Percentiles rank a stretch among this genome's conserved stretches.
Evolutionary conservation across 192 early-diverging fungal genomes (phyloP).

Genomic region (Rhizoclosmatium globosum): DNA sequence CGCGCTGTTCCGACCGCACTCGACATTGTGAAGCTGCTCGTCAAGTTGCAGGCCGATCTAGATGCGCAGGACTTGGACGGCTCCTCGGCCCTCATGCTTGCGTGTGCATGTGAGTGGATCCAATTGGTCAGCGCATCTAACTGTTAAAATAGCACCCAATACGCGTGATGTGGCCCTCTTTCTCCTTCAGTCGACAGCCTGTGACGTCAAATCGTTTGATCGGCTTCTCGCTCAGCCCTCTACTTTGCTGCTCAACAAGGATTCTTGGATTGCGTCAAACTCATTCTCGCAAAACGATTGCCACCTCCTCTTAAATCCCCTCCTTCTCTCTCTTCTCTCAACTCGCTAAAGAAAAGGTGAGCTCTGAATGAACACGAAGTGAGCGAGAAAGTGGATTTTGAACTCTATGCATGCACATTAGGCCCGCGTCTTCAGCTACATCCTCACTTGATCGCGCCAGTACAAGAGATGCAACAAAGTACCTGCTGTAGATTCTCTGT

Average conservation of each 20-base stretch:
- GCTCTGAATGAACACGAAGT: background rate
- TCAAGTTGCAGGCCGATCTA: slow-evolving; percentile 9
- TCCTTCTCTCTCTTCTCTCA: background rate
- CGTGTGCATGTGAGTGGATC: background rate
- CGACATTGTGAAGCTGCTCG: slow-evolving; percentile 1
- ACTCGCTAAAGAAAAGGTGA: background rate
- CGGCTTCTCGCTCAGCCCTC: background rate
- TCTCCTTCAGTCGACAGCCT: background rate
- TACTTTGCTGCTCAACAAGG: background rate
- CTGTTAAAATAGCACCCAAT: too few relatives aligned
- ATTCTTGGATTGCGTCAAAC: background rate
- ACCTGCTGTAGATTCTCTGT: background rate
- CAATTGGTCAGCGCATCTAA: too few relatives aligned
- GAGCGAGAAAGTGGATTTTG: too few relatives aligned
- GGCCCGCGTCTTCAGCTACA: background rate
- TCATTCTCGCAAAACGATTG: background rate
- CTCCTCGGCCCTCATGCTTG: background rate
- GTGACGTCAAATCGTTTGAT: background rate
- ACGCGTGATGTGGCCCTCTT: background rate
- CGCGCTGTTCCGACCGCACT: background rate
- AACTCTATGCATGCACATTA: too few relatives aligned
- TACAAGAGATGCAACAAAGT: background rate
- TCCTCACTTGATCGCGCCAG: background rate
- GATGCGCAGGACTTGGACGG: background rate
- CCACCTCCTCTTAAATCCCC: background rate